phyloP scores from a whole-genome alignment of 2,329 filamentous ascomycete genomes.

The Cryphonectria parasitica region DNA sequence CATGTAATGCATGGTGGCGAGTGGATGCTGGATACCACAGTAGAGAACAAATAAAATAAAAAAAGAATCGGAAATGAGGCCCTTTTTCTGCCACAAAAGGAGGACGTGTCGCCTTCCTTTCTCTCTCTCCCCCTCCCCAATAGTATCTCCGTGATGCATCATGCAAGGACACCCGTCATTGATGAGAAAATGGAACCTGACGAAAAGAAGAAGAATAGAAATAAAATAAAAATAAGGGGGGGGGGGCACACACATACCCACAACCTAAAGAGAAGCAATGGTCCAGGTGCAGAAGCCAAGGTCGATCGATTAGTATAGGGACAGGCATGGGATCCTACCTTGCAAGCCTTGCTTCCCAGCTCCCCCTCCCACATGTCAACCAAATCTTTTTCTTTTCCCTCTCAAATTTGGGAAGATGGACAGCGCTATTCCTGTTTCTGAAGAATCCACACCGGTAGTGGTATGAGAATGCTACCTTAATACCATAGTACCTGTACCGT shows the following conservation, averaged over 20 bases:
- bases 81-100: not conserved
- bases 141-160: not conserved
- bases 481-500: not conserved
- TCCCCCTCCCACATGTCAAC: not conserved
- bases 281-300: not conserved
- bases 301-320: not conserved
- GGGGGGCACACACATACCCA: too few relatives aligned
- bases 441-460: not conserved
- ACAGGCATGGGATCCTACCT: not conserved
- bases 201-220: not conserved
- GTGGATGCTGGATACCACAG: conserved; percentile 3
- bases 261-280: too few relatives aligned
- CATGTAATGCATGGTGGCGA: not conserved
- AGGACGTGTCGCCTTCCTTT: not conserved
- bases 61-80: conserved; percentile 2
- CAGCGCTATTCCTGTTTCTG: conserved; percentile 11
- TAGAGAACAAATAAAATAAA: not conserved
- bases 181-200: not conserved
- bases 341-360: not conserved
- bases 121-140: not conserved
- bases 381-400: not conserved
- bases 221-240: not conserved
- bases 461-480: not conserved
- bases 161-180: not conserved
- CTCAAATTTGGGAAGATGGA: not conserved